Percentiles rank a stretch among this genome's conserved stretches.
Conservation (phyloP, 257 asterid genomes). For the Catharanthus roseus region DNA sequence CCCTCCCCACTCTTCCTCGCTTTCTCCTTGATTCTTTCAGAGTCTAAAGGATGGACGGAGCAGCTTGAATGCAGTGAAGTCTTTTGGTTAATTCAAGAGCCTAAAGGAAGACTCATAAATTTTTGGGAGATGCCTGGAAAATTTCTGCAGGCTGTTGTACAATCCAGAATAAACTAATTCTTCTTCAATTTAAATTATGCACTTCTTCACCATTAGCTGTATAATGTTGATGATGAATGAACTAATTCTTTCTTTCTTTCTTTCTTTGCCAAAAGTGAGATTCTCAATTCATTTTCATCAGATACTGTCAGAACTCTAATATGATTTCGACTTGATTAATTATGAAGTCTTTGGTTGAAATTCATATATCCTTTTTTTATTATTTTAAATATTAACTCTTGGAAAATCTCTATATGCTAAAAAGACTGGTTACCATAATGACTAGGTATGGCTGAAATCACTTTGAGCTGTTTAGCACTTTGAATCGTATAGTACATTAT, state of each 20-base stretch:
- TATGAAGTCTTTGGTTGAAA: not conserved
- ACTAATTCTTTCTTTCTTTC: too few species aligned
- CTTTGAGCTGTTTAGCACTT: too few species aligned
- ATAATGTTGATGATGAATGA: not conserved
- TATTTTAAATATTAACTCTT: not conserved
- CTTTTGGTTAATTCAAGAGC: not conserved
- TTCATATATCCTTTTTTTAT: not conserved
- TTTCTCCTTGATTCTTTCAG: not conserved
- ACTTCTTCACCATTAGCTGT: not conserved
- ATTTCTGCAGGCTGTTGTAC: not conserved
- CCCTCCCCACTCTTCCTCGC: not conserved
- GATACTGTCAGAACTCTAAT: too few species aligned
- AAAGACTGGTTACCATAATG: too few species aligned
- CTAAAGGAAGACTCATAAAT: not conserved
- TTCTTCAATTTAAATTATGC: too few species aligned
- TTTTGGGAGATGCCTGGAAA: not conserved
- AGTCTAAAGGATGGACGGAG: slow-evolving; percentile 25
- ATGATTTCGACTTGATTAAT: not conserved
- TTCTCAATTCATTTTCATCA: not conserved
- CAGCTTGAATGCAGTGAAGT: slow-evolving; percentile 16
- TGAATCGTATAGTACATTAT: too few species aligned
- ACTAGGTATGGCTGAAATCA: too few species aligned
- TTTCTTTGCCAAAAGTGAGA: not conserved
- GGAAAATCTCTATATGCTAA: not conserved
- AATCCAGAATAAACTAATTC: not conserved